Evolutionary conservation across 1,284 basidiomycete species (phyloP), one percentile per base, ranked within the genome.

Genomic region (Xerocomus nothofagi): DNA sequence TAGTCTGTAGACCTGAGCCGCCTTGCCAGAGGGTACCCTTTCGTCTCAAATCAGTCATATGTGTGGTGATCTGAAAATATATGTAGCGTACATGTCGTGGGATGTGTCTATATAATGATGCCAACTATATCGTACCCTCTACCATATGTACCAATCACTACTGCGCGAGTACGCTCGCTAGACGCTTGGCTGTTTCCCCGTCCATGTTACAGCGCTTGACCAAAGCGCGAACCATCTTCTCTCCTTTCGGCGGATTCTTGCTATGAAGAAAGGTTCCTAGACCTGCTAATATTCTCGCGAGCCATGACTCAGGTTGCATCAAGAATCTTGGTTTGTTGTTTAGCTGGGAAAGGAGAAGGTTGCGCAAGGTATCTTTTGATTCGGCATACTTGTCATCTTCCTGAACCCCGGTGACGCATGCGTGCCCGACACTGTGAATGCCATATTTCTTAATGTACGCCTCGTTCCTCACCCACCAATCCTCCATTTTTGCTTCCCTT

Each of bases 361-460:
- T 29, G 12, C 49, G 47, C 30, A 68, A 31, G 14, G 34, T 39
- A 2, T 39, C 36, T 40, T 39, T 49, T 21, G 63, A 65, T 53
- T 67, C 49, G 6, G 21, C 8, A 14, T 67, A 66, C 46, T 67
- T 65, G 40, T 50, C 45, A 17, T 65, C 60, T 40, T 65, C 66
- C 41, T 64, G 50, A 6, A 66, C 46, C 14, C 71, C 70, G 1
- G 74, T 76, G 42, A 75, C 63, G 51, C 75, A 76, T 6, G 71
- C 73, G 9, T 68, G 60, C 6, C 64, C 68, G 9, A 49, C 49
- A 18, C 68, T 66, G 24, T 55, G 41, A 49, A 75, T 70, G 8
- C 60, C 63, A 43, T 69, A 58, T 20, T n/a, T 37, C 17, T 60
- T 51, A 50, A 75, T 73, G 20, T 51, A 48, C 1, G 31, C 34